phyloP scores from a whole-genome alignment of 2,329 filamentous ascomycete genomes.

The Geosmithia flava region DNA sequence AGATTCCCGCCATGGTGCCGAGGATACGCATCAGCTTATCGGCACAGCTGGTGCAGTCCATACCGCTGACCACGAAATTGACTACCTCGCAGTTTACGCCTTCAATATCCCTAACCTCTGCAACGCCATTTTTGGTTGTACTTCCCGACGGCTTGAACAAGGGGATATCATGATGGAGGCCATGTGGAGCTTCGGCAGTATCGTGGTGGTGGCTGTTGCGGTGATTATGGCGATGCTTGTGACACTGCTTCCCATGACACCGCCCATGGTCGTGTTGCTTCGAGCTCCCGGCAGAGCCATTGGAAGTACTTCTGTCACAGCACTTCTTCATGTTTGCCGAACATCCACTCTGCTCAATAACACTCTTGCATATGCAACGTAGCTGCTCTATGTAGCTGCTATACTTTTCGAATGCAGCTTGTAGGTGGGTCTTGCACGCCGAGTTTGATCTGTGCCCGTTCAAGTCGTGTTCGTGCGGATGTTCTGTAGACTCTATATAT shows the following conservation, averaged over 20 bases:
- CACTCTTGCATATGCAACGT: constrained; percentile 13
- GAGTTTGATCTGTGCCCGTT: constrained; percentile 6
- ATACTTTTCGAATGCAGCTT: constrained; percentile 11
- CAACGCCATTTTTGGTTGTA: background rate
- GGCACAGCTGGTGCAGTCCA: constrained; percentile 22
- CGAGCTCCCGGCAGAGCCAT: background rate
- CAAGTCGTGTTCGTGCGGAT: constrained; percentile 9
- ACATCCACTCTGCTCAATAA: constrained; percentile 6
- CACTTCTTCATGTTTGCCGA: constrained; percentile 2
- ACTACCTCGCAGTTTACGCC: constrained; percentile 10
- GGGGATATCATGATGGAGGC: background rate
- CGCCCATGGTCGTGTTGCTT: background rate
- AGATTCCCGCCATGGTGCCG: constrained; percentile 13
- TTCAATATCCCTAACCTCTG: background rate
- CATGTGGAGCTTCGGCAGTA: background rate
- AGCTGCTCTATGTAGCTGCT: constrained; percentile 10
- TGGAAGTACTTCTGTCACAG: too few species aligned
- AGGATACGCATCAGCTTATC: constrained; percentile 19
- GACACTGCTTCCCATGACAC: background rate
- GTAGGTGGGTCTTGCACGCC: constrained; percentile 10
- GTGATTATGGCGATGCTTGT: background rate
- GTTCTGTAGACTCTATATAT: background rate
- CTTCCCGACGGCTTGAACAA: background rate
- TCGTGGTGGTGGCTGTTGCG: background rate
- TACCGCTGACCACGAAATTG: constrained; percentile 17